Evolutionary conservation across 2,329 filamentous ascomycete genomes (phyloP), one percentile per base, ranked within the genome.

Genomic region (Botryotinia narcissicola): DNA sequence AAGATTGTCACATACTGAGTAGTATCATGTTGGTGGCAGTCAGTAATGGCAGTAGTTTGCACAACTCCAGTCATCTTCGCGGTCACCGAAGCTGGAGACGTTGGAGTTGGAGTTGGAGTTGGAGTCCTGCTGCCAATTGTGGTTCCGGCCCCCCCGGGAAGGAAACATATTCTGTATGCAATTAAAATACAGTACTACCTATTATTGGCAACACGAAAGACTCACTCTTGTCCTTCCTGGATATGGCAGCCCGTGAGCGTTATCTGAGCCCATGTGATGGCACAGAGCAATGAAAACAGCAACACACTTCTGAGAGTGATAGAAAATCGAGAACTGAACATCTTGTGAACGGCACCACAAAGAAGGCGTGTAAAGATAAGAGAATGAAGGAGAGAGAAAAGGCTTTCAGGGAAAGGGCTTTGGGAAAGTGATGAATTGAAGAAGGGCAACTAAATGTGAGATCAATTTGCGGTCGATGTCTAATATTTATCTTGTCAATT

Each of bases 1-100:
- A 40, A n/a, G 6, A 62, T n/a, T 3, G 18, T 16, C 35, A 40
- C 60, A n/a, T 62, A 62, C 60, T 62, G 60, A 40, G 60, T 40
- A 40, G 35, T 62, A 62, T n/a, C 60, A 62, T 62, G 60, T 62
- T 40, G 60, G 14, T 62, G 60, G 60, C 60, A 62, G 6, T 62
- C 60, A 40, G 60, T 40, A 62, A 62, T 40, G 35, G 60, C 60
- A n/a, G 60, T 62, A 18, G 35, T 62, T 14, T 62, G 60, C 12
- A 22, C 60, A 18, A 7, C 40, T 40, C 22, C 22, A 40, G 60
- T 62, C 14, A 35, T 40, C 22, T 62, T 12, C 40, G 35, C 60
- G 8, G 22, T n/a, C 35, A 40, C 60, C 9, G 60, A 62, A 40
- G 60, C 35, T 18, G 35, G 60, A n/a, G 60, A 61, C 16, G 42